Conservation (phyloP, 2,329 filamentous ascomycete species). For the Erysiphe neolycopersici region DNA sequence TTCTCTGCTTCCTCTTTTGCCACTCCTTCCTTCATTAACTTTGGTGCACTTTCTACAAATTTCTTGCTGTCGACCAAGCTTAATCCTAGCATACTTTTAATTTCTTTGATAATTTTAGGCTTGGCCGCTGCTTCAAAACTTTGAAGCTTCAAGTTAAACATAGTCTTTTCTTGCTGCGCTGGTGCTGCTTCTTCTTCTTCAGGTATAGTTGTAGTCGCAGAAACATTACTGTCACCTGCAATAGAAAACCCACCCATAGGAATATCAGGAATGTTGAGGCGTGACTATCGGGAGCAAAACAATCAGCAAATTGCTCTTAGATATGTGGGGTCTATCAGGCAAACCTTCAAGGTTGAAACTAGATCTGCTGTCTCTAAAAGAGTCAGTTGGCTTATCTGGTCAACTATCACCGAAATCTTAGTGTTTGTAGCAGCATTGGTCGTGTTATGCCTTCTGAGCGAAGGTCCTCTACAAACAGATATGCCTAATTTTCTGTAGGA, state of each 20-base stretch:
- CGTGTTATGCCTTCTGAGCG: conserved; percentile 62
- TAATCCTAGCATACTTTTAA: conserved; percentile 85
- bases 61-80: conserved; percentile 99
- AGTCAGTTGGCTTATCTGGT: conserved; percentile 96
- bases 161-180: conserved; percentile 77
- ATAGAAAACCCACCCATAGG: conserved; percentile 77
- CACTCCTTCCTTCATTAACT: conserved; percentile 96
- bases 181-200: conserved; percentile 76
- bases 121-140: conserved; percentile 72
- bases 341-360: conserved; percentile 81
- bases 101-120: conserved; percentile 99
- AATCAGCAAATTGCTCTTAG: conserved; percentile 3
- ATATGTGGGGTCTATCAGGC: conserved; percentile 1
- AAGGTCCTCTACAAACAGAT: neutral
- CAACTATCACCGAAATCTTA: conserved; percentile 85
- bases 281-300: conserved; percentile 29
- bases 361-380: conserved; percentile 92
- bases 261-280: conserved; percentile 93
- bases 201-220: conserved; percentile 29
- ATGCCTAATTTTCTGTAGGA: neutral
- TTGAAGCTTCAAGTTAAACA: conserved; percentile 89
- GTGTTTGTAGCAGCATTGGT: conserved; percentile 52
- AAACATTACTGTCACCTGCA: conserved; percentile 20
- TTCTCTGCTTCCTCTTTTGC: conserved; percentile 98
- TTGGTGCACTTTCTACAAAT: conserved; percentile 94